Conservation (phyloP, 2,329 filamentous ascomycete genomes). For the Ceratocystis harringtonii region DNA sequence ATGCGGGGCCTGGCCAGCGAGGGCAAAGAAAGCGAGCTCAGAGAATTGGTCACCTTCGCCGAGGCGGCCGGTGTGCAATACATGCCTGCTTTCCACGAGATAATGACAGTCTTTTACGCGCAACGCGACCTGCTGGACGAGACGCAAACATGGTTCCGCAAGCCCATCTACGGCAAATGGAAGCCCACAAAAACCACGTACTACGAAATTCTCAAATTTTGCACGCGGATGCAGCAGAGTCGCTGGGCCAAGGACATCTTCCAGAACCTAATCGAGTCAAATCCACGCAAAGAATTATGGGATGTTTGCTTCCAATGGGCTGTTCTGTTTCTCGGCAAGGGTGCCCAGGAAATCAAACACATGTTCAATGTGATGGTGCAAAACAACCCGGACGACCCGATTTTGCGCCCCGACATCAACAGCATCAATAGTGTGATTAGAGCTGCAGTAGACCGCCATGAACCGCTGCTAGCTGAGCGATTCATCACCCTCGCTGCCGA, state of each 20-base stretch:
- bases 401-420: constrained; percentile 44
- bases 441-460: constrained; percentile 53
- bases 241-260: constrained; percentile 50
- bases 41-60: constrained; percentile 39
- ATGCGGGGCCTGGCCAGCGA: constrained; percentile 48
- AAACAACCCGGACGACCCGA: constrained; percentile 31
- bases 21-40: constrained; percentile 41
- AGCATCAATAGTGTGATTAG: constrained; percentile 67
- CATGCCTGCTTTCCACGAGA: constrained; percentile 32
- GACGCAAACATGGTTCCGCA: constrained; percentile 53
- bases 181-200: constrained; percentile 34
- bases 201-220: constrained; percentile 43
- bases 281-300: constrained; percentile 43
- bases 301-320: constrained; percentile 65
- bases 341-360: constrained; percentile 54
- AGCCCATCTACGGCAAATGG: constrained; percentile 30
- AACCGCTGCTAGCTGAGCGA: constrained; percentile 58
- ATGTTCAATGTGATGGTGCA: constrained; percentile 56
- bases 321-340: constrained; percentile 51
- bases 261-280: constrained; percentile 33
- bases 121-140: constrained; percentile 40
- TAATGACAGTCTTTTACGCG: constrained; percentile 50
- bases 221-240: constrained; percentile 41
- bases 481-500: constrained; percentile 53
- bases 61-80: constrained; percentile 33